Conservation (phyloP, 371 early-diverging fungal genomes). For the Apophysomyces trapeziformis region DNA sequence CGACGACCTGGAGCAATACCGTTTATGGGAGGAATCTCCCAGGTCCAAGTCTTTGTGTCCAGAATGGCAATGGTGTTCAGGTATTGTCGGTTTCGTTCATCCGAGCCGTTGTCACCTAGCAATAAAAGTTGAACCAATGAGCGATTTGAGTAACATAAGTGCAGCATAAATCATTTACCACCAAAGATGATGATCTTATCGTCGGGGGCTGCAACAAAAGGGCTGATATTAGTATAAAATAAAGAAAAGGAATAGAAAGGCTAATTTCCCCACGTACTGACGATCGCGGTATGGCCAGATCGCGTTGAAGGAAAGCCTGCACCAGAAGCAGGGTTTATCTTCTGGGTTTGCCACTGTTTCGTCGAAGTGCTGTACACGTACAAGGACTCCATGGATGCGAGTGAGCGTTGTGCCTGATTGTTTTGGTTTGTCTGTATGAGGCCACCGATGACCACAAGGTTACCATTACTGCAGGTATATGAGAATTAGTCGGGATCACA, state of each 20-base stretch:
- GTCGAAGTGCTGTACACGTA: constrained; percentile 36
- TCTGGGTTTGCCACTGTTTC: constrained; percentile 26
- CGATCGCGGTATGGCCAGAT: constrained; percentile 39
- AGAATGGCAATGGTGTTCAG: constrained; percentile 38
- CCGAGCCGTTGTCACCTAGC: constrained; percentile 37
- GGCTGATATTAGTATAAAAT: background rate
- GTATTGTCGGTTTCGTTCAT: constrained; percentile 28
- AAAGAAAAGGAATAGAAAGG: background rate
- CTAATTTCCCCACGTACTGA: constrained; percentile 34
- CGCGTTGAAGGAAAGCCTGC: constrained; percentile 25
- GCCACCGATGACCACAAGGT: constrained; percentile 50
- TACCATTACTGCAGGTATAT: constrained; percentile 33
- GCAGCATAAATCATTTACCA: constrained; percentile 31
- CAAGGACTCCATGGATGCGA: constrained; percentile 25
- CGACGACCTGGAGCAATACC: constrained; percentile 51
- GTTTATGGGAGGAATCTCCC: constrained; percentile 31
- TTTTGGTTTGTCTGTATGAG: constrained; percentile 10
- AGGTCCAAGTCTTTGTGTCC: constrained; percentile 49
- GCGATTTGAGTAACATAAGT: background rate
- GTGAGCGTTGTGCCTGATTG: background rate
- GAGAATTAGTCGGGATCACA: constrained; percentile 12
- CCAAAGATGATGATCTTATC: constrained; percentile 50
- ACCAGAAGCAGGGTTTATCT: constrained; percentile 7
- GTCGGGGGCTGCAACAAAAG: constrained; percentile 28
- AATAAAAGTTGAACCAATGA: background rate